Base-by-base conservation (phyloP, 495 filamentous ascomycete species). In the Tirmania nivea region DNA sequence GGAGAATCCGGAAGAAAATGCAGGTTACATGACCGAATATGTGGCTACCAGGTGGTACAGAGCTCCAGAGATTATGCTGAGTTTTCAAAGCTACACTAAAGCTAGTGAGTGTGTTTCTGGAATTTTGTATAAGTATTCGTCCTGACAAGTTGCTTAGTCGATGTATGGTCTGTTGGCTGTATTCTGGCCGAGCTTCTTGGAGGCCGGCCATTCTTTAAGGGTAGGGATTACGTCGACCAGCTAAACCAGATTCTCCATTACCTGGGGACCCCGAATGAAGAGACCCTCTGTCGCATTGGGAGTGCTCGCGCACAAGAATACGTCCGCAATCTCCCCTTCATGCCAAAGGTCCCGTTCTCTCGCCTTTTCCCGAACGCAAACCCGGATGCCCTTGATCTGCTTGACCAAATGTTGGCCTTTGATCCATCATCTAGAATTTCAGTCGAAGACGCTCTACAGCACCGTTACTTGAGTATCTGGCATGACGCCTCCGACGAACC, bases 61-160 rank as follows among this genome's bases (percentile, higher is more conserved):
- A 69, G 90, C 90, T 35, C 90, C 90, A 3, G 90, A 97, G 67
- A 97, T 97, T 64, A 97, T 96, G 90, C 73, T 97, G 66, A 96
- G 87, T 69, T 96, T 97, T 78, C 89, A 95, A 70, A 94, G 89
- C 69, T 97, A 97, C 67, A 97, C 92, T 59, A 96, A 97, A 83
- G 90, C 90, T 54, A 96, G 86, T 93, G 75, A 49, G 86, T 86
- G 9, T 14, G 37, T 48, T 11, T 14, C 19, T 2, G 1, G 49
- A 10, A n/a, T 35, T 35, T n/a, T 35, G 51, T 17, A 20, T 31
- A 51, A 54, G 0, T 34, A 8, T 9, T 50, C 20, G 2, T 48
- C 17, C 54, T 59, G 55, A 57, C 55, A 17, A 0, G 11, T 12
- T 17, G 31, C 49, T 37, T 49, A 54, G 58, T 49, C 39, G 90